Evolutionary conservation across 176 grass and related monocot genomes (phyloP).

Genomic region (Aegilops umbellulata): DNA sequence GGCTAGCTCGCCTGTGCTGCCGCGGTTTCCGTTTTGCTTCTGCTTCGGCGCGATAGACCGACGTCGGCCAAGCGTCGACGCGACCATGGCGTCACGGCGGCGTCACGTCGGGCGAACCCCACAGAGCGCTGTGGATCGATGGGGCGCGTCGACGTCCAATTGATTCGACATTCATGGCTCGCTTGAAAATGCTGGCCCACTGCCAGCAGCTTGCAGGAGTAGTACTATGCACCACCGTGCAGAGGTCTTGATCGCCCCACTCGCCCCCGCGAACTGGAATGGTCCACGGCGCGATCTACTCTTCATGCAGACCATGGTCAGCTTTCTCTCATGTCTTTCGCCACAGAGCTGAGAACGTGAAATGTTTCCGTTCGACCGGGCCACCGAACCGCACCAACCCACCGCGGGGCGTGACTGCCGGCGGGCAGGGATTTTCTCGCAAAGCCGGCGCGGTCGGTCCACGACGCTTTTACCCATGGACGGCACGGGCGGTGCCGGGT

Average conservation of each 20-base stretch:
- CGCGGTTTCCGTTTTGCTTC: not conserved
- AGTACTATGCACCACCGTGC: not conserved
- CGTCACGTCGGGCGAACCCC: slow-evolving; percentile 4
- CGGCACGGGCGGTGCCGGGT: not conserved
- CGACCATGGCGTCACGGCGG: not conserved
- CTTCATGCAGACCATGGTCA: not conserved
- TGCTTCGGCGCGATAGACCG: not conserved
- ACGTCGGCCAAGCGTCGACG: not conserved
- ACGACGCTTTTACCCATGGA: not conserved
- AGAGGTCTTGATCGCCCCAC: not conserved
- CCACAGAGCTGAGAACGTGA: not conserved
- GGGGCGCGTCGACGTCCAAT: slow-evolving; percentile 21
- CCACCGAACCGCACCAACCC: not conserved
- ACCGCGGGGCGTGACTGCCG: not conserved
- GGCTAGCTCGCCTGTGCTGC: not conserved
- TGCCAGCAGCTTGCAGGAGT: slow-evolving; percentile 5
- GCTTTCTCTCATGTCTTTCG: not conserved
- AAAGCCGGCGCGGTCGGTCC: slow-evolving; percentile 7
- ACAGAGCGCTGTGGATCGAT: slow-evolving; percentile 18
- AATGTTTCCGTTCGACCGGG: not conserved
- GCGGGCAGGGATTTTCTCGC: not conserved
- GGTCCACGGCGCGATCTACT: not conserved
- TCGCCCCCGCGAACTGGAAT: slow-evolving; percentile 18
- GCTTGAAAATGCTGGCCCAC: slow-evolving; percentile 27
- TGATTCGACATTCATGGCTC: slow-evolving; percentile 20